phyloP scores from a whole-genome alignment of 2,329 filamentous ascomycete genomes.

The Phialophora macrospora region DNA sequence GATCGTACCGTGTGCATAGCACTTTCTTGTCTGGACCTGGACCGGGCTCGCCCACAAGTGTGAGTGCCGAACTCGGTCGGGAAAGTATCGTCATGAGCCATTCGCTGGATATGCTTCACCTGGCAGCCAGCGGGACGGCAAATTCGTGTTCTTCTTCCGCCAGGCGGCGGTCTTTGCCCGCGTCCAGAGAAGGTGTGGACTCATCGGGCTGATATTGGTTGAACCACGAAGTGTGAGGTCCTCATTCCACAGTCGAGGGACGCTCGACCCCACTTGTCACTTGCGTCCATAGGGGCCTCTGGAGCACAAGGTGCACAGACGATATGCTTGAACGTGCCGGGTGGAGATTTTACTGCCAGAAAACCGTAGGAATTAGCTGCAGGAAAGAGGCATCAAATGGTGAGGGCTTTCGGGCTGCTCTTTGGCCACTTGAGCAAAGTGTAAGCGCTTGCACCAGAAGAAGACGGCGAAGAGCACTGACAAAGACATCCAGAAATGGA shows the following conservation, averaged over 20 bases:
- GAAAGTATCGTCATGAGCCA: not conserved
- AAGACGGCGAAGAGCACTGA: not conserved
- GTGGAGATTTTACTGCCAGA: not conserved
- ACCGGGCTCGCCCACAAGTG: not conserved
- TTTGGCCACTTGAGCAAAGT: not conserved
- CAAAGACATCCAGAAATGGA: conserved; percentile 9
- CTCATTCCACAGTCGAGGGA: not conserved
- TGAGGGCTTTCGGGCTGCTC: not conserved
- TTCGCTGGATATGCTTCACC: not conserved
- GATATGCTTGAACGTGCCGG: not conserved
- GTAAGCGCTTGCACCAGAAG: conserved; percentile 19
- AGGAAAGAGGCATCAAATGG: not conserved
- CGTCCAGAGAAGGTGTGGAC: not conserved
- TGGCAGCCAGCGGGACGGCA: not conserved
- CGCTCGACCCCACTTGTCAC: not conserved
- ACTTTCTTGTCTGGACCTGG: too few species aligned
- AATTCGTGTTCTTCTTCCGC: not conserved
- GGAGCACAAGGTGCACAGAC: not conserved
- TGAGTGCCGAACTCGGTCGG: not conserved
- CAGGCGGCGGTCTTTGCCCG: not conserved
- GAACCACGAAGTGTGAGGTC: not conserved
- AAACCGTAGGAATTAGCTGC: not conserved
- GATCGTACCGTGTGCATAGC: not conserved
- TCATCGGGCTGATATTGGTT: not conserved
- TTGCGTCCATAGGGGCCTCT: too few species aligned